A percentile compares a stretch with the other conserved stretches of the same genome.
These are phyloP conservation scores for Rugonectria rugulosa DNA, from an alignment of 2,329 filamentous ascomycete species.

Conservation along the genomic window DNA sequence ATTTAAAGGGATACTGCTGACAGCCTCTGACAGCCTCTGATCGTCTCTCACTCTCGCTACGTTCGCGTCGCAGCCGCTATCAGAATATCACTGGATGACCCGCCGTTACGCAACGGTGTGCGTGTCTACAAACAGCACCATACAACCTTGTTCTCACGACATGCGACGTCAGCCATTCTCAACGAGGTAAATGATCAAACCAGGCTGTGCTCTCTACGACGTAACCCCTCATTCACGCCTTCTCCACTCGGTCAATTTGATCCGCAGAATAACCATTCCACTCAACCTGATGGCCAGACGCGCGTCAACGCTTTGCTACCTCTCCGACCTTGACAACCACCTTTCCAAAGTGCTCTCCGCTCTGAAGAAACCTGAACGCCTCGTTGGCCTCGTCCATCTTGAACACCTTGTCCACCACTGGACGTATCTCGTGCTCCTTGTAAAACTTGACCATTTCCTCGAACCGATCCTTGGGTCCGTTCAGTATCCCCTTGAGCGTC, in stretches of 20 bases:
- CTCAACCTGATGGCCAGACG: neutral
- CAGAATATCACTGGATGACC: too few relatives aligned
- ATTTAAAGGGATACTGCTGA: too few relatives aligned
- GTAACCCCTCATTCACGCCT: too few relatives aligned
- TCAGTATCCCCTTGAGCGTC: conserved; percentile 63
- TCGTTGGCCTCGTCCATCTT: conserved; percentile 54
- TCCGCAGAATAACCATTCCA: neutral
- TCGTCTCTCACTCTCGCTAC: too few relatives aligned
- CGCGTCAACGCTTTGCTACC: neutral
- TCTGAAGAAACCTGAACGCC: conserved; percentile 61
- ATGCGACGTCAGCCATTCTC: conserved; percentile 10
- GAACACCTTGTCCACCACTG: conserved; percentile 58
- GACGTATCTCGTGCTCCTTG: conserved; percentile 51
- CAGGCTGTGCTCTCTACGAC: too few relatives aligned
- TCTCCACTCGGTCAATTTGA: too few relatives aligned
- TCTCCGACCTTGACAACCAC: conserved; percentile 55
- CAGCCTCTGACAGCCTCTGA: too few relatives aligned
- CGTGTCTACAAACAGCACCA: neutral
- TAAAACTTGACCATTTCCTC: conserved; percentile 62
- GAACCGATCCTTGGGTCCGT: conserved; percentile 63
- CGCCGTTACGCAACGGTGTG: conserved; percentile 8
- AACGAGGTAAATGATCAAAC: too few relatives aligned
- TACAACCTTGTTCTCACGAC: conserved; percentile 3
- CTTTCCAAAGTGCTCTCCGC: conserved; percentile 65
- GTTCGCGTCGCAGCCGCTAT: too few relatives aligned